Percentiles rank a stretch among this genome's conserved stretches.
Conservation (phyloP, 306 rosid species). For the Pueraria montana region DNA sequence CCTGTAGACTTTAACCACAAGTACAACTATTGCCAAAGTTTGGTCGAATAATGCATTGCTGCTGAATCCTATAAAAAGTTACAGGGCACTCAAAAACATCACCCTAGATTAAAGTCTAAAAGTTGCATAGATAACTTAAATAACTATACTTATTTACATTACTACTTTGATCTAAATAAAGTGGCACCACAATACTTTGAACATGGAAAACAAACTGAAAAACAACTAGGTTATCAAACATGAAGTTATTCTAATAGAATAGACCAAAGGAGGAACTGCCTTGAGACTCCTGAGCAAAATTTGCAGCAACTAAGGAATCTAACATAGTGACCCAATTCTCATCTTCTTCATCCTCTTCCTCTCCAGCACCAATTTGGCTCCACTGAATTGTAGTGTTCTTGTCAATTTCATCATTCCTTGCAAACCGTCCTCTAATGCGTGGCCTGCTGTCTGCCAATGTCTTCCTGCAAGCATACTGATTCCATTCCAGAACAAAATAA, state of each 20-base stretch:
- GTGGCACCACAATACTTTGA: constrained; percentile 35
- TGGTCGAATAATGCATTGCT: constrained; percentile 34
- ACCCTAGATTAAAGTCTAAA: constrained; percentile 48
- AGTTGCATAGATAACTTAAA: constrained; percentile 41
- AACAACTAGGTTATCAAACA: background rate
- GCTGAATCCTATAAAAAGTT: constrained; percentile 44
- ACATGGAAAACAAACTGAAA: constrained; percentile 8
- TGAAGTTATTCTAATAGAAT: constrained; percentile 43
- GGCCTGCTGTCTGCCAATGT: constrained; percentile 96
- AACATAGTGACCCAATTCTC: constrained; percentile 80
- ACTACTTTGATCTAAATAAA: constrained; percentile 44
- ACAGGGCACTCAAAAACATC: constrained; percentile 57
- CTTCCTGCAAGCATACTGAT: constrained; percentile 92
- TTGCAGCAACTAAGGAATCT: constrained; percentile 72
- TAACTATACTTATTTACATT: constrained; percentile 58
- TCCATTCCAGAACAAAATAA: background rate
- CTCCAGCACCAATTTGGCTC: constrained; percentile 64
- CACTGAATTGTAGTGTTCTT: constrained; percentile 61
- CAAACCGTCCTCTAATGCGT: constrained; percentile 91
- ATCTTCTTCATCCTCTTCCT: constrained; percentile 69
- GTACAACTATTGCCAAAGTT: constrained; percentile 25
- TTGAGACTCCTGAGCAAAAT: constrained; percentile 58
- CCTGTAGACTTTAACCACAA: constrained; percentile 35
- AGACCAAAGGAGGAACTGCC: constrained; percentile 39
- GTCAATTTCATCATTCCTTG: constrained; percentile 72